Evolutionary conservation across 2,329 filamentous ascomycete species (phyloP), one percentile per base, ranked within the genome.

Genomic region (Phaeomoniella chlamydospora): DNA sequence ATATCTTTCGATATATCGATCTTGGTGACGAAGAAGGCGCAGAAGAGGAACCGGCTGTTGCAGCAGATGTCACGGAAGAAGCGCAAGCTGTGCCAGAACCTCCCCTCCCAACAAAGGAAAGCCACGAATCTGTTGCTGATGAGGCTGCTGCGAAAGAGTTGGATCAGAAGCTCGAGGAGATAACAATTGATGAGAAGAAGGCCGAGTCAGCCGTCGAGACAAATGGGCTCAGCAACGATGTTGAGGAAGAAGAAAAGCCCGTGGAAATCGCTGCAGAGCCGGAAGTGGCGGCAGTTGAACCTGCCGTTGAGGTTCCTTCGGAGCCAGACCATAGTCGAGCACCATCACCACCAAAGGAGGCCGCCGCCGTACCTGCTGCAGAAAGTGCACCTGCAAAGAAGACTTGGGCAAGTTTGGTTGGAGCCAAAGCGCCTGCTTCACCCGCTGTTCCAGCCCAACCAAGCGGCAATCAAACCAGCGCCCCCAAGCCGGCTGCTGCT

Each of bases 1-100:
- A 98, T 54, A 94, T 98, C 56, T 85, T 96, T 67, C 75, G 90
- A 49, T 96, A 92, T 62, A 77, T 98, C 46, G 77, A 80, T 45
- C 86, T 94, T 41, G 83, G 83, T 40, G 76, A 79, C 42, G 62
- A 75, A 48, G 61, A 65, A 33, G 68, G 74, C 33, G 61, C 66
- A 32, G 59, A 62, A 14, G 57, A 63, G 44, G 59, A 53, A 39
- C 46, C 46, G 19, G 42, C 54, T 12, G 40, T 45, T 38, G 43
- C 47, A 15, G 47, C 41, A 35, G 48, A 53, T 39, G 43, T 48
- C 37, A 29, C 43, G 46, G 72, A 76, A 22, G 59, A 60, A 34
- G 41, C 55, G 17, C 41, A 50, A 29, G 56, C 59, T 17, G 55
- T 60, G 5, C 55, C 62, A 17, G 62, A 67, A 45, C 59, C 65